phyloP scores from a whole-genome alignment of 129 eudicot genomes.

The Gnaphalium uliginosum region DNA sequence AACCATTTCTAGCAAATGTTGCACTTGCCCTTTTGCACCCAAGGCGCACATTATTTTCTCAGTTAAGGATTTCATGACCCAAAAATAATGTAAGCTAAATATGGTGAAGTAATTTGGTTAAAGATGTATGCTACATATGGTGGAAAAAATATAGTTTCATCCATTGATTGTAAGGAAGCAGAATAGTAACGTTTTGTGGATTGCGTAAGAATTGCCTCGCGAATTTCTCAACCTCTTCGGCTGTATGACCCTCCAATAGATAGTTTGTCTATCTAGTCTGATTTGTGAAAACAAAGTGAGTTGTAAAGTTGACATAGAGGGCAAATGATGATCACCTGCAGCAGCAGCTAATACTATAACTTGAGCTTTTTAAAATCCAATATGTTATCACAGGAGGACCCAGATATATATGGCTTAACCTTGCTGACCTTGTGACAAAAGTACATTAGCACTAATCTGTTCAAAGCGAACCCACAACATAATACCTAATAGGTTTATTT shows the following conservation, averaged over 20 bases:
- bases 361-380: too few relatives aligned
- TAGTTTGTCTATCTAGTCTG: neutral
- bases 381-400: too few relatives aligned
- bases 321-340: too few relatives aligned
- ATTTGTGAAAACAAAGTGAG: neutral
- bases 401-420: too few relatives aligned
- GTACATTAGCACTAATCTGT: too few relatives aligned
- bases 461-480: too few relatives aligned
- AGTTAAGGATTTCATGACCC: constrained; percentile 37
- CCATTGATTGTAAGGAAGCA: neutral
- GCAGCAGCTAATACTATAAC: too few relatives aligned
- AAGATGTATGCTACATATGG: neutral
- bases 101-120: constrained; percentile 11
- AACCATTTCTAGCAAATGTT: constrained; percentile 22
- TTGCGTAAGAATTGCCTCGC: constrained; percentile 86
- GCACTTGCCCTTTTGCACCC: constrained; percentile 59
- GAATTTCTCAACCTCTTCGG: constrained; percentile 71
- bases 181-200: constrained; percentile 69
- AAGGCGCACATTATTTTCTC: constrained; percentile 71
- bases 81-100: constrained; percentile 31
- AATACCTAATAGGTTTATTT: too few relatives aligned
- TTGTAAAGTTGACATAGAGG: too few relatives aligned
- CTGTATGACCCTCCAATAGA: neutral
- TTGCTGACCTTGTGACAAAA: too few relatives aligned
- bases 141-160: neutral